Evolutionary conservation across 1,139 yeast species (phyloP).

Genomic region (Blastobotrys indianensis): DNA sequence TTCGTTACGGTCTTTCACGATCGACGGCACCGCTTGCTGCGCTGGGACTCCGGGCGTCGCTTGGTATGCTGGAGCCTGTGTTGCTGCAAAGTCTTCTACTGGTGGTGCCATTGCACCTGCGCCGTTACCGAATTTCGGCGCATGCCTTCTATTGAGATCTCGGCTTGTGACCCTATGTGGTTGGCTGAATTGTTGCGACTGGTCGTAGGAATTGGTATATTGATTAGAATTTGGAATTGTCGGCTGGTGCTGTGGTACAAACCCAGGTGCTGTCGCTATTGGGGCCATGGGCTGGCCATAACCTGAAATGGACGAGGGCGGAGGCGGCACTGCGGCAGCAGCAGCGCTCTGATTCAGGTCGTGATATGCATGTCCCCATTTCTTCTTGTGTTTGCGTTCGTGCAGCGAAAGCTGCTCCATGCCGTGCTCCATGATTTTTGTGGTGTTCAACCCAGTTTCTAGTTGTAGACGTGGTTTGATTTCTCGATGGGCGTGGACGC

Average conservation of each 20-base stretch:
- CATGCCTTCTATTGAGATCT: too few relatives aligned
- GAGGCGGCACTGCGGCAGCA: background rate
- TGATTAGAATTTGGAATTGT: too few relatives aligned
- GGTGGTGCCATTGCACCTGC: slow-evolving; percentile 3
- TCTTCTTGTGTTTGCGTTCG: slow-evolving; percentile 10
- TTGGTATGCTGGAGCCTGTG: slow-evolving; percentile 1
- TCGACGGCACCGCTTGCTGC: slow-evolving; percentile 38
- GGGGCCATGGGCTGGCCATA: slow-evolving; percentile 5
- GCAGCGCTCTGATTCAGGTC: slow-evolving; percentile 10
- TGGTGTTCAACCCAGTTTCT: too few relatives aligned
- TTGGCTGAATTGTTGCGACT: too few relatives aligned
- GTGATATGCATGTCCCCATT: slow-evolving; percentile 22
- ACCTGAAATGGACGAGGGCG: background rate
- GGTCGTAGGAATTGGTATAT: too few relatives aligned
- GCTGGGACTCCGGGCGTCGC: slow-evolving; percentile 1
- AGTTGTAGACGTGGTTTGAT: background rate
- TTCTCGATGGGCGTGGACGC: too few relatives aligned
- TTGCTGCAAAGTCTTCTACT: slow-evolving; percentile 2
- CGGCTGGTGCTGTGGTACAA: background rate
- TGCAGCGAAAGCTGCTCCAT: slow-evolving; percentile 4
- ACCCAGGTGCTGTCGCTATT: slow-evolving; percentile 7
- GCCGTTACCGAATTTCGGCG: too few relatives aligned
- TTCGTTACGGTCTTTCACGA: slow-evolving; percentile 50
- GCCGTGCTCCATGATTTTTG: background rate
- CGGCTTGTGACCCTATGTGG: too few relatives aligned